Percentiles rank a stretch among this genome's conserved stretches.
phyloP scores from a whole-genome alignment of 1,284 basidiomycete genomes.

The Leucoagaricus sp. region DNA sequence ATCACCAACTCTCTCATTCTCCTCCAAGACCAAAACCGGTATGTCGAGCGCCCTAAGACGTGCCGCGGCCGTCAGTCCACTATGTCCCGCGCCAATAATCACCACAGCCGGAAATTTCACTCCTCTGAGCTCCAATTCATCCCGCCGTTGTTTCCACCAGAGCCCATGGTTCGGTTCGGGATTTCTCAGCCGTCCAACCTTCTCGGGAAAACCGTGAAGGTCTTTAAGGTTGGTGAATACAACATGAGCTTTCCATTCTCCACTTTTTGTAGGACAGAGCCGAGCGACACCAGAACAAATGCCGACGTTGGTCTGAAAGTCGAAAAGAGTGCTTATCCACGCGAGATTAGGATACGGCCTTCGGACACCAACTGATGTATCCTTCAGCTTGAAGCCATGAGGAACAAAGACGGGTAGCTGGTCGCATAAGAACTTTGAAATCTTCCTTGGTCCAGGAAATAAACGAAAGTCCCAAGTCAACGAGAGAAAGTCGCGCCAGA shows the following conservation, averaged over 20 bases:
- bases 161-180: slow-evolving; percentile 32
- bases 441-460: slow-evolving; percentile 43
- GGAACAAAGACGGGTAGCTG: background rate
- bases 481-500: slow-evolving; percentile 63
- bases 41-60: slow-evolving; percentile 57
- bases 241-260: slow-evolving; percentile 21
- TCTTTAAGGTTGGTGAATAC: slow-evolving; percentile 22
- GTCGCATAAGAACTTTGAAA: slow-evolving; percentile 36
- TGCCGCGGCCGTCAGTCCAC: slow-evolving; percentile 61
- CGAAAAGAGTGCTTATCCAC: slow-evolving; percentile 16
- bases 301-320: slow-evolving; percentile 16
- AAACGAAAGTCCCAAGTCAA: slow-evolving; percentile 68
- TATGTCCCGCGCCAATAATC: slow-evolving; percentile 68
- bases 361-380: background rate
- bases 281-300: slow-evolving; percentile 10
- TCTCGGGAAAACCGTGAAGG: slow-evolving; percentile 22
- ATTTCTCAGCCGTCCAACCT: slow-evolving; percentile 25
- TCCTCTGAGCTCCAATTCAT: slow-evolving; percentile 40
- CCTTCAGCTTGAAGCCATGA: slow-evolving; percentile 4
- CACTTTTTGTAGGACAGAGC: slow-evolving; percentile 5
- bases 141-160: slow-evolving; percentile 34
- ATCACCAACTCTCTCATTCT: slow-evolving; percentile 53
- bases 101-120: slow-evolving; percentile 47
- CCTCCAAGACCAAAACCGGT: slow-evolving; percentile 54
- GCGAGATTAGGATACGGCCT: slow-evolving; percentile 11